Evolutionary conservation across 805 yeast genomes (phyloP).

Genomic region (Wickerhamiella azyma): DNA sequence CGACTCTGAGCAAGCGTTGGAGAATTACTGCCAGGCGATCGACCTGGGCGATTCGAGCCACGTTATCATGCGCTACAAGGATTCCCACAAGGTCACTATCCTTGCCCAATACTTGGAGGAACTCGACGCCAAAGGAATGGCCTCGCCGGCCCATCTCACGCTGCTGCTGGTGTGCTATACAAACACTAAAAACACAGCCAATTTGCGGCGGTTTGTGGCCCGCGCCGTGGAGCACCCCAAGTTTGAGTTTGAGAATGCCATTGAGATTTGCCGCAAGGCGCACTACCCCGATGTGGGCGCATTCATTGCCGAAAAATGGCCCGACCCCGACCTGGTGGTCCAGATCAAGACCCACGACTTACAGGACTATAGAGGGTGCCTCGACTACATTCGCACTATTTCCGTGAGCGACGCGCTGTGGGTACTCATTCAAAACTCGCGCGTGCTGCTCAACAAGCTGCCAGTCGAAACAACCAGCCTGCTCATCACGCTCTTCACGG

Average conservation of each 20-base stretch:
- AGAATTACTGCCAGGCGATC: slow-evolving; percentile 54
- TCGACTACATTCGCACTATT: slow-evolving; percentile 53
- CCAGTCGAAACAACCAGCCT: slow-evolving; percentile 77
- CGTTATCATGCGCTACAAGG: slow-evolving; percentile 66
- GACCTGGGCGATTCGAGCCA: slow-evolving; percentile 51
- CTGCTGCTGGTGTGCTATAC: slow-evolving; percentile 66
- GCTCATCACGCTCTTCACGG: slow-evolving; percentile 79
- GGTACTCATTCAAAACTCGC: slow-evolving; percentile 53
- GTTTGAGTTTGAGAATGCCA: slow-evolving; percentile 55
- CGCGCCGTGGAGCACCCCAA: slow-evolving; percentile 27
- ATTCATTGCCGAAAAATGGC: slow-evolving; percentile 50
- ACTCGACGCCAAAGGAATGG: slow-evolving; percentile 38
- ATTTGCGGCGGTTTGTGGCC: slow-evolving; percentile 43
- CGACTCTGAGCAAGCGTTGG: slow-evolving; percentile 54
- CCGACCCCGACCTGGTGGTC: slow-evolving; percentile 62
- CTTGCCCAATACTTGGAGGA: slow-evolving; percentile 51
- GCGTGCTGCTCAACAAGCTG: slow-evolving; percentile 44
- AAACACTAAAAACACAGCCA: slow-evolving; percentile 49
- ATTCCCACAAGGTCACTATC: slow-evolving; percentile 53
- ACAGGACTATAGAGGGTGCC: slow-evolving; percentile 42
- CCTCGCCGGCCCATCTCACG: slow-evolving; percentile 73
- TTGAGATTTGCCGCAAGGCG: slow-evolving; percentile 59
- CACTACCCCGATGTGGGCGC: slow-evolving; percentile 56
- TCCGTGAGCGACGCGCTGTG: slow-evolving; percentile 65
- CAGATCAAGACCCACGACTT: slow-evolving; percentile 59